Conservation (phyloP, 106 monocot species). For the Hemerocallis citrina region DNA sequence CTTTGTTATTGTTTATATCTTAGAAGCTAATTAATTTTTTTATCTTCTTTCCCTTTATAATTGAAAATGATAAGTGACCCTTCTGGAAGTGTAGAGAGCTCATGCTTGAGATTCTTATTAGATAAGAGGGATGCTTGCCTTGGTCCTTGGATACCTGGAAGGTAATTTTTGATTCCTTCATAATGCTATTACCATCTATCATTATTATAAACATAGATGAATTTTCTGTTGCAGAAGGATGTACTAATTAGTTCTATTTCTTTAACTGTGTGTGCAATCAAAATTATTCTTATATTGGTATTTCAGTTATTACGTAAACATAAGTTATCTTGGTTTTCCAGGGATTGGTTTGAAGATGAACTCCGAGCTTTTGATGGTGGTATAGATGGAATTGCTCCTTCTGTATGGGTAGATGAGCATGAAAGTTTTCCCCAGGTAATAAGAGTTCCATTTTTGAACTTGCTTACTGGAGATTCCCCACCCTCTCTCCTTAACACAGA, state of each 20-base stretch:
- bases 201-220: too few relatives aligned
- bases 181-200: too few relatives aligned
- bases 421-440: constrained; percentile 83
- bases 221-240: too few relatives aligned
- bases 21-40: background rate
- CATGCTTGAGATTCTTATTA: constrained; percentile 73
- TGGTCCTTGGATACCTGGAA: constrained; percentile 97
- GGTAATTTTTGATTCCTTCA: constrained; percentile 27
- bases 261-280: background rate
- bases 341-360: constrained; percentile 98
- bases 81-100: constrained; percentile 77
- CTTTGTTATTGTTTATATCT: background rate
- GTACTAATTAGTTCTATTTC: too few relatives aligned
- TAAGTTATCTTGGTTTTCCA: constrained; percentile 13
- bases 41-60: background rate
- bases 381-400: constrained; percentile 78
- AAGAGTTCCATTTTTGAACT: background rate
- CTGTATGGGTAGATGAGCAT: constrained; percentile 80
- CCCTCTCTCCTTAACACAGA: too few relatives aligned
- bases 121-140: constrained; percentile 90
- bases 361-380: constrained; percentile 93
- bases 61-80: constrained; percentile 47
- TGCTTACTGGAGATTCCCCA: too few relatives aligned
- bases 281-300: background rate
- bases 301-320: background rate